Conservation (phyloP, 306 rosid genomes). For the Trifolium dubium region DNA sequence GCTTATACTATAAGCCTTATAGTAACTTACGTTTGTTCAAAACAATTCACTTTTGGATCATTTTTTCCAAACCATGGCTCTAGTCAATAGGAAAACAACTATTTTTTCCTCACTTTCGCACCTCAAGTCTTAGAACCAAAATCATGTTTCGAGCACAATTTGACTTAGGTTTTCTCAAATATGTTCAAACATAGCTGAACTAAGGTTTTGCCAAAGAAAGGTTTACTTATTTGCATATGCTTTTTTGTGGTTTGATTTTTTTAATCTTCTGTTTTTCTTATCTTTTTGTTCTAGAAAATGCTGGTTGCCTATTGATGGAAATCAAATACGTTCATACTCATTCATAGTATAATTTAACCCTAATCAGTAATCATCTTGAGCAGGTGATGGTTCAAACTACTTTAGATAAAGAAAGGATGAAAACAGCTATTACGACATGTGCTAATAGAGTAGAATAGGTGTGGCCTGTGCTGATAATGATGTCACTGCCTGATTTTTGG, state of each 20-base stretch:
- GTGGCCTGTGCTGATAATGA: constrained; percentile 27
- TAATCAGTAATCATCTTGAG: constrained; percentile 33
- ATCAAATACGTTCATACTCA: constrained; percentile 5
- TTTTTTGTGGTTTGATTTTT: background rate
- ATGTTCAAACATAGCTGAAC: constrained; percentile 15
- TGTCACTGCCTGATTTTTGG: constrained; percentile 27
- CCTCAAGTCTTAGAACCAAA: background rate
- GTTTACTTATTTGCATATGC: constrained; percentile 9
- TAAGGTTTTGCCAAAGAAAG: background rate
- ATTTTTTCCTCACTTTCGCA: constrained; percentile 1
- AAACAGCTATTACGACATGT: constrained; percentile 68
- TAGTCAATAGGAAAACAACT: background rate
- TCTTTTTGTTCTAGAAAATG: background rate
- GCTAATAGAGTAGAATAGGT: constrained; percentile 72
- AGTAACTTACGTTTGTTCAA: background rate
- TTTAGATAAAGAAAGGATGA: constrained; percentile 77
- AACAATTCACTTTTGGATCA: background rate
- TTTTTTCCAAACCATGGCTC: constrained; percentile 2
- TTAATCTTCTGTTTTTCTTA: background rate
- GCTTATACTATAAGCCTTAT: too few species aligned
- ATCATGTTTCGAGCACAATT: constrained; percentile 13
- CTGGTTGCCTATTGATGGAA: constrained; percentile 6
- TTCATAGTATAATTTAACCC: constrained; percentile 16
- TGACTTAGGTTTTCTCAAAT: background rate
- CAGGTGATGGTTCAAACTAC: constrained; percentile 85